Conservation (phyloP, 2,329 filamentous ascomycete genomes). For the Parascedosporium putredinis region DNA sequence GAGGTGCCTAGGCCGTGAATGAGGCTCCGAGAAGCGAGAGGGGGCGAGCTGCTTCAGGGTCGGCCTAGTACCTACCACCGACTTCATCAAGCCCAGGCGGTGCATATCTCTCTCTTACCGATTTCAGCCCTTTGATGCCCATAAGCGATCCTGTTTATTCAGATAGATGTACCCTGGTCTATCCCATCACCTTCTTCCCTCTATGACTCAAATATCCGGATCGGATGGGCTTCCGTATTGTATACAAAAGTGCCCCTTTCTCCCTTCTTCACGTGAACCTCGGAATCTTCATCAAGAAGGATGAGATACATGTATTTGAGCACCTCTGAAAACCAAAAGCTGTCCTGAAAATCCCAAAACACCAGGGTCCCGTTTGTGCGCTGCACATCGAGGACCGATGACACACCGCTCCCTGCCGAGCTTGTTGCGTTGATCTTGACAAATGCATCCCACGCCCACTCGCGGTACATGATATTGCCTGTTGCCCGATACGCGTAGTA, state of each 20-base stretch:
- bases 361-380: constrained; percentile 42
- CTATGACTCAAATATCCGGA: constrained; percentile 15
- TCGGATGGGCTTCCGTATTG: constrained; percentile 39
- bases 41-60: too few relatives aligned
- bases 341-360: constrained; percentile 65
- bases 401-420: constrained; percentile 55
- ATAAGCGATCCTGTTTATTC: too few relatives aligned
- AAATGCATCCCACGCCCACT: constrained; percentile 78
- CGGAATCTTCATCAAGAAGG: constrained; percentile 49
- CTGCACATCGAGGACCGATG: constrained; percentile 57
- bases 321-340: constrained; percentile 80
- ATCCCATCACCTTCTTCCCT: not conserved
- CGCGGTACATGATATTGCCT: constrained; percentile 63
- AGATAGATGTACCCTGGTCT: too few relatives aligned
- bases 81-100: too few relatives aligned
- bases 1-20: constrained; percentile 39
- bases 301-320: constrained; percentile 77
- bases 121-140: too few relatives aligned
- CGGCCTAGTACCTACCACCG: too few relatives aligned
- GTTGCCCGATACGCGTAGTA: constrained; percentile 84
- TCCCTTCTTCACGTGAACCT: constrained; percentile 36
- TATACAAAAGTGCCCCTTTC: constrained; percentile 37
- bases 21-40: too few relatives aligned
- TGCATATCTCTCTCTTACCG: too few relatives aligned
- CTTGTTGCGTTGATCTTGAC: constrained; percentile 54